Evolutionary conservation across 225 moss, liverwort and hornwort species (phyloP), one percentile per base, ranked within the genome.

Genomic region (Ulota crispa): DNA sequence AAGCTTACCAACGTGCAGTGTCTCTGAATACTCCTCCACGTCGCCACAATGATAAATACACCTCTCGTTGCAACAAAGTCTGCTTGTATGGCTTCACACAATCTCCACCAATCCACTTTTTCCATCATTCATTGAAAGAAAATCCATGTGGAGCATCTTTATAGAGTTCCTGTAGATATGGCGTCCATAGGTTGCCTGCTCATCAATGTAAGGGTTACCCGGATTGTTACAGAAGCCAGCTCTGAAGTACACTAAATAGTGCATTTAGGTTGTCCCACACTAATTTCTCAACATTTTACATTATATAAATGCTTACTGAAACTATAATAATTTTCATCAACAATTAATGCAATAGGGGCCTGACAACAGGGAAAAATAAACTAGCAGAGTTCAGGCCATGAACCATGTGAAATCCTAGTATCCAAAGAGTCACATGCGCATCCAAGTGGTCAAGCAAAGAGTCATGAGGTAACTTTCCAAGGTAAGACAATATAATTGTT

Each of bases 61-160:
- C 75, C 28, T 73, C 41, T 68, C 34, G 72, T 68, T 73, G 82
- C 77, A 78, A 43, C 45, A 79, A 77, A 63, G 36, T 24, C 69
- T 56, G 78, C 32, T 53, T 72, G 34, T 69, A n/a, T 42, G 79
- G 56, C 55, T 79, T 82, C 23, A 45, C 55, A 75, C 12, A 37
- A 78, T 78, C 79, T 79, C 59, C 54, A 3, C 32, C 61, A 73
- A 52, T 68, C 67, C 81, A 81, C 71, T 62, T 77, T 83, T 78
- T 65, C 69, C 75, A 78, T 57, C 47, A 56, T 18, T 52, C 36
- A 72, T 71, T 70, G 42, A 79, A 55, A 73, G 66, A 21, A 52
- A 69, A 13, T 1, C 59, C 65, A 32, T 39, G 65, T 54, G 6
- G 68, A 78, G 69, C 78, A 70, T 23, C 69, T 16, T 78, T 68